Evolutionary conservation across 2,329 filamentous ascomycete species (phyloP).

Genomic region (Podosphaera aphanis): DNA sequence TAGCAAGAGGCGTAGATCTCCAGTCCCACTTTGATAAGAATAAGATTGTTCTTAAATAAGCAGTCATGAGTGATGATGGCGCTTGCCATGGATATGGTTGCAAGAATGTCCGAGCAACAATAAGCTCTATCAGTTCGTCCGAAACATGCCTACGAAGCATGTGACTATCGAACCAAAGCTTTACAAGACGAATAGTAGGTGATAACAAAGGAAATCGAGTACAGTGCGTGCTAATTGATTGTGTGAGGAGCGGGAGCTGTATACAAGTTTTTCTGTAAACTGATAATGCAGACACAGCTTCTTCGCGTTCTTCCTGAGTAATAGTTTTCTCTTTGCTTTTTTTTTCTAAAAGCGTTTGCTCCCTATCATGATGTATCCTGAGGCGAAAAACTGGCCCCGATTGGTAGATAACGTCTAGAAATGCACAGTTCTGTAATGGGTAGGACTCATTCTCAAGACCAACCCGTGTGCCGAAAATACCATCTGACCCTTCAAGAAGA

Average conservation of each 20-base stretch:
- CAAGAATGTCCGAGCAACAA: slow-evolving; percentile 57
- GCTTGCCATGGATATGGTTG: slow-evolving; percentile 58
- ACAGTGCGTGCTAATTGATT: slow-evolving; percentile 57
- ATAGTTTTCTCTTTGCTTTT: slow-evolving; percentile 50
- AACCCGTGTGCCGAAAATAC: slow-evolving; percentile 40
- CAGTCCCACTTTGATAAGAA: slow-evolving; percentile 82
- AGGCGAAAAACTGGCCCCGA: slow-evolving; percentile 56
- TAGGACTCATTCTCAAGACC: slow-evolving; percentile 57
- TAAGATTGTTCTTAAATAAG: slow-evolving; percentile 57
- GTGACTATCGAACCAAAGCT: slow-evolving; percentile 74
- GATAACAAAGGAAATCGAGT: slow-evolving; percentile 63
- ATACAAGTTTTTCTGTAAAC: slow-evolving; percentile 48
- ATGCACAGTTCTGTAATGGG: slow-evolving; percentile 52
- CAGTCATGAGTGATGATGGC: slow-evolving; percentile 55
- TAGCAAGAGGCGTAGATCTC: slow-evolving; percentile 57
- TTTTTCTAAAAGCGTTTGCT: slow-evolving; percentile 59
- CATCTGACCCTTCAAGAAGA: slow-evolving; percentile 37
- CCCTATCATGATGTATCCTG: slow-evolving; percentile 71
- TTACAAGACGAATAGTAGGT: slow-evolving; percentile 59
- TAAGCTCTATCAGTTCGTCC: slow-evolving; percentile 64
- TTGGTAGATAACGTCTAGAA: slow-evolving; percentile 58
- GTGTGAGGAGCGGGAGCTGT: slow-evolving; percentile 54
- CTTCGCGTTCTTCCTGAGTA: slow-evolving; percentile 40
- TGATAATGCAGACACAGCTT: slow-evolving; percentile 45
- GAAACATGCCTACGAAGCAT: slow-evolving; percentile 54